A percentile compares a stretch with the other conserved stretches of the same genome.
These are phyloP conservation scores for Blastomyces gilchristii DNA, from an alignment of 2,329 filamentous ascomycete species.

Conservation along the genomic window DNA sequence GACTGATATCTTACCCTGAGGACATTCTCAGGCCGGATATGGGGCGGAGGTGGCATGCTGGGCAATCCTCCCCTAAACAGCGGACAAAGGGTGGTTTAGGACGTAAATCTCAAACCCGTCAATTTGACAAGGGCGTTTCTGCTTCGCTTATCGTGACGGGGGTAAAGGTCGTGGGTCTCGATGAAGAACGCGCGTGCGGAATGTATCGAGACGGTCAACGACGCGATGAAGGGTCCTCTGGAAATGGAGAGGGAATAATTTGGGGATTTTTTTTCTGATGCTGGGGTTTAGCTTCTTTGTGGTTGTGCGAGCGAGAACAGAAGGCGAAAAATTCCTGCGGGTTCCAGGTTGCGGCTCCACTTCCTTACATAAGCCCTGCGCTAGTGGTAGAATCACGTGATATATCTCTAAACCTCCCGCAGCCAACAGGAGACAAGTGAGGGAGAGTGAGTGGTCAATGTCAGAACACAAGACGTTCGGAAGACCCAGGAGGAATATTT, in stretches of 20 bases:
- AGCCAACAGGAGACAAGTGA: background rate
- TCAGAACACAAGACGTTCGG: background rate
- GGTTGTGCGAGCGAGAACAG: conserved; percentile 13
- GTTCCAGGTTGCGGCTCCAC: conserved; percentile 6
- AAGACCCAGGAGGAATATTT: background rate
- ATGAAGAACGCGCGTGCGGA: conserved; percentile 7
- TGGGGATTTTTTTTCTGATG: conserved; percentile 3
- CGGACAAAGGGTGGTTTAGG: background rate
- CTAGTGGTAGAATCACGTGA: background rate
- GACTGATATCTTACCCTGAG: conserved; percentile 53
- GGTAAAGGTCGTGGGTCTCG: background rate
- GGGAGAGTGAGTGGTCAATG: background rate
- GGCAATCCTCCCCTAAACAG: conserved; percentile 25
- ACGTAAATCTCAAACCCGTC: conserved; percentile 1
- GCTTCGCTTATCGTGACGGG: background rate
- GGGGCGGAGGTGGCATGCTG: conserved; percentile 84
- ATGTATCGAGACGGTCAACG: conserved; percentile 4
- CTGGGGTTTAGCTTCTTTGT: conserved; percentile 10
- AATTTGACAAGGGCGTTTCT: conserved; percentile 1
- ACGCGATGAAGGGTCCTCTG: background rate
- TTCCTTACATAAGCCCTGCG: conserved; percentile 1
- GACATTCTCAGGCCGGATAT: conserved; percentile 98
- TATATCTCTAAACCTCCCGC: background rate
- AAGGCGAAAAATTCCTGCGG: conserved; percentile 18
- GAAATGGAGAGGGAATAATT: background rate